Conservation (phyloP, 176 grass and related monocot species). For the Leersia perrieri region DNA sequence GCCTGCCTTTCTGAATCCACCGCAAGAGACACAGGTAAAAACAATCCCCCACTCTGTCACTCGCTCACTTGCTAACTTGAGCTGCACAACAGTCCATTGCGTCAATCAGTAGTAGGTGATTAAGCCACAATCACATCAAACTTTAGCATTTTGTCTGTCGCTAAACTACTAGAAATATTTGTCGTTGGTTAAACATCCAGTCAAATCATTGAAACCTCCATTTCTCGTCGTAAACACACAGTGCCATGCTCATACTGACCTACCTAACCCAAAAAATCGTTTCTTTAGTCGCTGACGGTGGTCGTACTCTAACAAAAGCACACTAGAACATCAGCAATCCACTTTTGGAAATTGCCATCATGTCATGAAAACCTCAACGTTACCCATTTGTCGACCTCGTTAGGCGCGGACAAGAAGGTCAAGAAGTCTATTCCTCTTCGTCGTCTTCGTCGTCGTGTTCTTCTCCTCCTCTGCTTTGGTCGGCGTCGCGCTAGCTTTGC, state of each 20-base stretch:
- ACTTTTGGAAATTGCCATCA: background rate
- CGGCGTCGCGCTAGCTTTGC: background rate
- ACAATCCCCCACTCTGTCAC: background rate
- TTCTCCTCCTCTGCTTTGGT: background rate
- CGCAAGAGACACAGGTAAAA: constrained; percentile 13
- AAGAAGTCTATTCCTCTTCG: background rate
- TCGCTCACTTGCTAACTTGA: too few relatives aligned
- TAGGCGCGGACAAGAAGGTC: background rate
- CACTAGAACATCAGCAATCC: background rate
- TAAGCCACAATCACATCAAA: background rate
- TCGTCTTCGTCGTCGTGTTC: background rate
- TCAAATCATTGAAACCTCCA: constrained; percentile 1
- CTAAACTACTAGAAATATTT: background rate
- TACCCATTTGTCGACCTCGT: background rate
- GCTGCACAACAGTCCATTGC: background rate
- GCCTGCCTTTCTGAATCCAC: constrained; percentile 74
- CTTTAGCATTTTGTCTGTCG: constrained; percentile 27
- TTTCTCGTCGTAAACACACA: constrained; percentile 1
- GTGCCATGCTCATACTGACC: background rate
- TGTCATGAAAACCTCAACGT: background rate
- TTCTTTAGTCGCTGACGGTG: background rate
- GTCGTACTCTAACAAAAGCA: background rate
- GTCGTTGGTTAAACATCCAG: background rate
- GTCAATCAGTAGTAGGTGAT: background rate
- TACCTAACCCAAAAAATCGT: background rate